A percentile compares a stretch with the other conserved stretches of the same genome.
Conservation (phyloP, 2,329 filamentous ascomycete genomes). For the Sporothrix dimorphospora region DNA sequence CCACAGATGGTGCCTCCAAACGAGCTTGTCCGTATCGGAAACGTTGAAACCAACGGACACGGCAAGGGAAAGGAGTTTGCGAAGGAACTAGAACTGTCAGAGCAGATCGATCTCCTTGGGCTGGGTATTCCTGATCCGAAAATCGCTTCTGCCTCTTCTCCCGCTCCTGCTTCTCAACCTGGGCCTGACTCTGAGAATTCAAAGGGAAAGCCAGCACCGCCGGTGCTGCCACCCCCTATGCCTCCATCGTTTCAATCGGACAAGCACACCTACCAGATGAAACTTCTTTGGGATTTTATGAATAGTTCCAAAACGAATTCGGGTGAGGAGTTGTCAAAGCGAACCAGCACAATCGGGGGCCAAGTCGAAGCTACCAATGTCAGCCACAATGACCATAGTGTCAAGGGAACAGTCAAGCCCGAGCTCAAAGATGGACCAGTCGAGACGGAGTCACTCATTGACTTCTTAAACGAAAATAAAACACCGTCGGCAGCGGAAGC, state of each 20-base stretch:
- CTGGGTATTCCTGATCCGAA: neutral
- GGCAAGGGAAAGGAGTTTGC: neutral
- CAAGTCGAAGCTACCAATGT: neutral
- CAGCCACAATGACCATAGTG: neutral
- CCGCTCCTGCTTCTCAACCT: neutral
- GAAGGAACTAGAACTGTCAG: neutral
- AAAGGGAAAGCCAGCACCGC: neutral
- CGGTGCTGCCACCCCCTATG: neutral
- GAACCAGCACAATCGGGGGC: too few species aligned
- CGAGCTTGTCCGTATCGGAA: neutral
- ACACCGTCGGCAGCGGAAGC: neutral
- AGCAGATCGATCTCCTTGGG: constrained; percentile 23
- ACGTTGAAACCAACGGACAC: neutral
- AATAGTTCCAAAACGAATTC: constrained; percentile 16
- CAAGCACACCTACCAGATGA: constrained; percentile 30
- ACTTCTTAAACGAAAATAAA: neutral
- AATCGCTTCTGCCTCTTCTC: neutral
- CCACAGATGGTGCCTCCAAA: neutral
- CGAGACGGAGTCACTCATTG: neutral
- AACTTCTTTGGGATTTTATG: constrained; percentile 31
- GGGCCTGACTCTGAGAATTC: neutral
- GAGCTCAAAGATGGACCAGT: neutral
- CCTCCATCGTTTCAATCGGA: neutral
- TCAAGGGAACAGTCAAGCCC: neutral
- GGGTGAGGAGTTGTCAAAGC: neutral